A percentile compares a stretch with the other conserved stretches of the same genome.
These are phyloP conservation scores for Penicillium sp. DNA, from an alignment of 2,329 filamentous ascomycete genomes.

Conservation along the genomic window DNA sequence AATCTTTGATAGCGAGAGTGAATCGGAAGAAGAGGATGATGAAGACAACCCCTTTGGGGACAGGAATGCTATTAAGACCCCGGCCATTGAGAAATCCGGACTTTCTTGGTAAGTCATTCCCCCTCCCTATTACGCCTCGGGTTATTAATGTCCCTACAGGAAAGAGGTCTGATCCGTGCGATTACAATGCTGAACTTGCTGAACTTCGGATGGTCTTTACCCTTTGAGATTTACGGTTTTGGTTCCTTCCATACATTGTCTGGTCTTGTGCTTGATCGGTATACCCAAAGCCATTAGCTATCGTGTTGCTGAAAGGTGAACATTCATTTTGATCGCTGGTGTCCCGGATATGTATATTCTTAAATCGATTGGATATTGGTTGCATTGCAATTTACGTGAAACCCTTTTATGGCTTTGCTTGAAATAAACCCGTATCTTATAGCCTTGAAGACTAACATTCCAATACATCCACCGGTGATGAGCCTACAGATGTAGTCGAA, in stretches of 20 bases:
- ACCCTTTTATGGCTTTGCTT: background rate
- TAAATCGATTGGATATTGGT: background rate
- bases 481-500: background rate
- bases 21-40: constrained; percentile 57
- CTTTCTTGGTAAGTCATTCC: constrained; percentile 29
- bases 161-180: constrained; percentile 22
- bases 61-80: constrained; percentile 52
- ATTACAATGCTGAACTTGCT: background rate
- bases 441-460: background rate
- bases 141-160: constrained; percentile 18
- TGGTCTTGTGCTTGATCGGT: constrained; percentile 4
- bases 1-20: constrained; percentile 49
- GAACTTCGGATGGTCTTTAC: background rate
- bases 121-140: background rate
- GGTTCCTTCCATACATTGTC: background rate
- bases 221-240: background rate
- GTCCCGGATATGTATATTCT: background rate
- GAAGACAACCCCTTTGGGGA: constrained; percentile 85
- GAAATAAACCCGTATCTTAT: background rate
- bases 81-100: constrained; percentile 25
- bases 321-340: background rate
- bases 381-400: background rate
- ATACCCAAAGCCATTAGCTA: constrained; percentile 7
- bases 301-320: constrained; percentile 2
- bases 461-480: background rate